phyloP scores from a whole-genome alignment of 805 yeast genomes.

The Kodamaea nitidulidarum region DNA sequence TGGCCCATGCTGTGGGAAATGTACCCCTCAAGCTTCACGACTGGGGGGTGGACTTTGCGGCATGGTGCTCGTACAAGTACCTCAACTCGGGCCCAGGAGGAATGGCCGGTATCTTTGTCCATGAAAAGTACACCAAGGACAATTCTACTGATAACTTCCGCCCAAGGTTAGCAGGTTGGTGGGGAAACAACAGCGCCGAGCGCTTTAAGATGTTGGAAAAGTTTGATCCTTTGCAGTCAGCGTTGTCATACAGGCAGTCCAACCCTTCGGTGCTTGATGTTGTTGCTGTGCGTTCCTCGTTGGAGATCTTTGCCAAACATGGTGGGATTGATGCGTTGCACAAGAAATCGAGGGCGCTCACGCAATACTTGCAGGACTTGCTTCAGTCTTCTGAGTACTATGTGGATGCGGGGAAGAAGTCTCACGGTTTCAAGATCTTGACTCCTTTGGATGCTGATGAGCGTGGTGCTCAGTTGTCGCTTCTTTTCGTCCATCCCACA shows the following conservation, averaged over 20 bases:
- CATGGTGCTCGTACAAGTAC: conserved; percentile 91
- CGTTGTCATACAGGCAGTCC: conserved; percentile 83
- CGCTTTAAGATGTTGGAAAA: conserved; percentile 77
- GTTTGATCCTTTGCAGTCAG: conserved; percentile 80
- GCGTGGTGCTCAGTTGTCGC: conserved; percentile 80
- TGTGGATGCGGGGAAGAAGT: conserved; percentile 21
- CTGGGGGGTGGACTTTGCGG: conserved; percentile 92
- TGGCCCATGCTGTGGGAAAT: conserved; percentile 93
- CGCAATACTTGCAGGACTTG: conserved; percentile 49
- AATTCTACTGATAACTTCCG: conserved; percentile 30
- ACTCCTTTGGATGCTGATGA: conserved; percentile 58
- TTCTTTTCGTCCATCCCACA: conserved; percentile 51
- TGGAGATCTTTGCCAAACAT: conserved; percentile 52
- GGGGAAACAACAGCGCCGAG: conserved; percentile 76
- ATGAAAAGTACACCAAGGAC: conserved; percentile 44
- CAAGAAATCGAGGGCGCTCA: conserved; percentile 52
- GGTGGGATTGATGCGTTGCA: conserved; percentile 66
- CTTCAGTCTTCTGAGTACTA: conserved; percentile 48
- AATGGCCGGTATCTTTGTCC: conserved; percentile 80
- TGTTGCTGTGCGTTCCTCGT: conserved; percentile 64
- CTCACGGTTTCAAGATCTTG: conserved; percentile 57
- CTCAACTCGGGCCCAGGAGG: conserved; percentile 92
- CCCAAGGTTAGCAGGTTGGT: conserved; percentile 93
- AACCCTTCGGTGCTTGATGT: conserved; percentile 88
- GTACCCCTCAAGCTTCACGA: conserved; percentile 73